Evolutionary conservation across 257 asterid genomes (phyloP).

Genomic region (Primulina tabacum): DNA sequence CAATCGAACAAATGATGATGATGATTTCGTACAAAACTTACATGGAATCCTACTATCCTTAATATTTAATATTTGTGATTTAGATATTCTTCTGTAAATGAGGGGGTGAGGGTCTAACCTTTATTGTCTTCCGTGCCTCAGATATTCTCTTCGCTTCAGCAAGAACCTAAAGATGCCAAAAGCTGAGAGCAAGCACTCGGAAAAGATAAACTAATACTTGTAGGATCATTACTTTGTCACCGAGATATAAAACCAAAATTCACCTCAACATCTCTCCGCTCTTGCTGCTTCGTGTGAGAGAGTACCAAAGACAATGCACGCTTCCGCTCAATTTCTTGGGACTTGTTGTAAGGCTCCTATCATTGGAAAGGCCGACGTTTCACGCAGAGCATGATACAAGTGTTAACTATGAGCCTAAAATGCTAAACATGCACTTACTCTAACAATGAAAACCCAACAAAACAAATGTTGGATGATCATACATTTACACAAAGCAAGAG

Average conservation of each 20-base stretch:
- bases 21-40: background rate
- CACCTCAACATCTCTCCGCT: slow-evolving; percentile 84
- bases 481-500: slow-evolving; percentile 5
- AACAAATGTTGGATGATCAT: slow-evolving; percentile 1
- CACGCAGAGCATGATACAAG: slow-evolving; percentile 24
- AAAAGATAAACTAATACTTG: slow-evolving; percentile 2
- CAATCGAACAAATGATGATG: background rate
- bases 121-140: slow-evolving; percentile 73
- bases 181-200: slow-evolving; percentile 11
- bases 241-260: slow-evolving; percentile 17
- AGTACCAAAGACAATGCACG: slow-evolving; percentile 82
- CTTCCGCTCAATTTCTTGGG: slow-evolving; percentile 84
- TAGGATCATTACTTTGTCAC: slow-evolving; percentile 3
- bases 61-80: slow-evolving; percentile 16
- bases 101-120: slow-evolving; percentile 39
- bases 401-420: slow-evolving; percentile 14
- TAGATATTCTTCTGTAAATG: slow-evolving; percentile 4
- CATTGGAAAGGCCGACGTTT: slow-evolving; percentile 22
- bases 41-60: background rate
- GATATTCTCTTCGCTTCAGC: slow-evolving; percentile 87
- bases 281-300: slow-evolving; percentile 94
- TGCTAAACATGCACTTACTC: slow-evolving; percentile 4
- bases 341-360: slow-evolving; percentile 73
- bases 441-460: background rate
- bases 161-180: slow-evolving; percentile 54